phyloP scores from a whole-genome alignment of 2,329 filamentous ascomycete genomes.

The Alternaria infectoria region DNA sequence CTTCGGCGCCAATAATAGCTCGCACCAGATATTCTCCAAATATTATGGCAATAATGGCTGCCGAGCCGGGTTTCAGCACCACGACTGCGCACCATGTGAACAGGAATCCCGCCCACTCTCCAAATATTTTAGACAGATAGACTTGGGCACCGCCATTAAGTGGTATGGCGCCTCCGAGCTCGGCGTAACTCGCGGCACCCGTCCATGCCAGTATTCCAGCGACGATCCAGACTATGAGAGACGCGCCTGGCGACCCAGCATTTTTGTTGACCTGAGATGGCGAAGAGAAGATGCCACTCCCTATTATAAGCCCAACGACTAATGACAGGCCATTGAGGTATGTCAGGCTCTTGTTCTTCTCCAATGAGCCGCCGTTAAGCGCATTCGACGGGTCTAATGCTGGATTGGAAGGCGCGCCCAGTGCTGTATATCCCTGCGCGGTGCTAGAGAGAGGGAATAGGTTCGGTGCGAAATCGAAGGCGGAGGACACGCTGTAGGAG shows the following conservation, averaged over 20 bases:
- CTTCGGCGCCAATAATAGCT: slow-evolving; percentile 84
- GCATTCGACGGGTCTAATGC: slow-evolving; percentile 61
- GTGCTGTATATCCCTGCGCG: slow-evolving; percentile 76
- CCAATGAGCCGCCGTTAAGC: slow-evolving; percentile 77
- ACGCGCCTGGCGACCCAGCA: slow-evolving; percentile 87
- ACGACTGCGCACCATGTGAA: slow-evolving; percentile 97
- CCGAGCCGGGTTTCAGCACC: slow-evolving; percentile 90
- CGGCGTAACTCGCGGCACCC: slow-evolving; percentile 91
- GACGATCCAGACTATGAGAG: slow-evolving; percentile 88
- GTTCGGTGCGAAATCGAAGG: slow-evolving; percentile 93
- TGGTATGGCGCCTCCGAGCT: slow-evolving; percentile 93
- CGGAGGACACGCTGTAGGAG: slow-evolving; percentile 88
- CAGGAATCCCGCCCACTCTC: slow-evolving; percentile 88
- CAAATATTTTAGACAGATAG: slow-evolving; percentile 95
- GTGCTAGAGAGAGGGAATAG: slow-evolving; percentile 91
- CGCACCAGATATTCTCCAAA: slow-evolving; percentile 97
- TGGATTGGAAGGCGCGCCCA: slow-evolving; percentile 74
- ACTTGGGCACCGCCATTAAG: slow-evolving; percentile 93
- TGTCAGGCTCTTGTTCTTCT: slow-evolving; percentile 95
- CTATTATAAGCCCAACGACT: slow-evolving; percentile 92
- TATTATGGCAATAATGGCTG: slow-evolving; percentile 95
- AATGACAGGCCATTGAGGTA: slow-evolving; percentile 92
- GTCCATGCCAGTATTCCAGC: slow-evolving; percentile 96
- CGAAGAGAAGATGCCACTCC: slow-evolving; percentile 94
- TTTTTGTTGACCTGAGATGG: slow-evolving; percentile 91